phyloP scores from a whole-genome alignment of 768 basidiomycete genomes.

The Phylloporus arenicola region DNA sequence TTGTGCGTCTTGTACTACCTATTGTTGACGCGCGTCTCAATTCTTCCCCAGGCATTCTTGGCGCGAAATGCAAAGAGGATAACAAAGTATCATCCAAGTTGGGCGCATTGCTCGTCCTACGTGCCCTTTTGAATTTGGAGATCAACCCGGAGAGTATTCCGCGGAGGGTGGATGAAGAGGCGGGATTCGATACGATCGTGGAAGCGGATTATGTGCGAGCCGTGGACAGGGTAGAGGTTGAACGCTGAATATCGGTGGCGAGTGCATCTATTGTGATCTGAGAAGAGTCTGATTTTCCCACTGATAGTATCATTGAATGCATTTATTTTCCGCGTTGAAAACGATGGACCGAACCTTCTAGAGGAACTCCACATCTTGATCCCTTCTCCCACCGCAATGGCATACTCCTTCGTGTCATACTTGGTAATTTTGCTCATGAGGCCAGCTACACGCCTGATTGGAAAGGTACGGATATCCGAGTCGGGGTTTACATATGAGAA shows the following conservation, averaged over 20 bases:
- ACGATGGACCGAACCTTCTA: too few relatives aligned
- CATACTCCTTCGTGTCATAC: too few relatives aligned
- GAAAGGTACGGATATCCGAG: too few relatives aligned
- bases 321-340: too few relatives aligned
- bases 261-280: background rate
- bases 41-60: constrained; percentile 53
- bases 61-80: constrained; percentile 58
- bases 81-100: constrained; percentile 71
- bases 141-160: constrained; percentile 38
- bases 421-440: too few relatives aligned
- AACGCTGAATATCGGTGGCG: constrained; percentile 19
- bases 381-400: too few relatives aligned
- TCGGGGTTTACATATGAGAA: too few relatives aligned
- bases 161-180: constrained; percentile 22
- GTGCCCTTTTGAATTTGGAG: constrained; percentile 48
- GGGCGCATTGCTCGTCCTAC: constrained; percentile 67
- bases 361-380: too few relatives aligned
- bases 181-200: constrained; percentile 47
- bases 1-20: constrained; percentile 42
- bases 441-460: too few relatives aligned
- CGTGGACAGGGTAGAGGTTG: constrained; percentile 43
- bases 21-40: background rate
- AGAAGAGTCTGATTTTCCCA: background rate
- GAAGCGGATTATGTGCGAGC: constrained; percentile 45
- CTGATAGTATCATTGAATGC: too few relatives aligned